Evolutionary conservation across 2,329 filamentous ascomycete species (phyloP), one percentile per base, ranked within the genome.

Genomic region (Colletotrichum higginsianum): DNA sequence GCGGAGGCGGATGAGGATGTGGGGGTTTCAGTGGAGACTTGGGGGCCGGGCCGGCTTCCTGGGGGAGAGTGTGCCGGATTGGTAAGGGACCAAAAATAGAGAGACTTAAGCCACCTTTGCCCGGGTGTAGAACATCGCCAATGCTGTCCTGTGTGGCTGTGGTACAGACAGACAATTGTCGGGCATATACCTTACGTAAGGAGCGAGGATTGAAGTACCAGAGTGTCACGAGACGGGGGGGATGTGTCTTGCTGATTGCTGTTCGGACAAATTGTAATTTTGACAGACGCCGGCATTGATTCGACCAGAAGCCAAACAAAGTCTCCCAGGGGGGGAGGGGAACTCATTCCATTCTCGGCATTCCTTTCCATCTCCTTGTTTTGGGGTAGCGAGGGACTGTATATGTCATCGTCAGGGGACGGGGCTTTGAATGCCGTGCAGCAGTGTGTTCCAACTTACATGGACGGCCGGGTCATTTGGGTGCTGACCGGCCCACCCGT

Each of bases 401-500:
- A 11, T 46, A 46, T n/a, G 44, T n/a, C 18, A n/a, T 18, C 2
- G 44, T n/a, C 44, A 9, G 9, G 16, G 44, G 44, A 46, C 44
- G 44, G 13, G 26, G 23, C 64, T 53, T 46, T 7, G 9, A 46
- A 53, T 65, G 61, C 61, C 52, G 61, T 55, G 61, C 55, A 63
- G 38, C 38, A 26, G 38, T 42, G 52, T 18, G 13, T 53, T 35
- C 30, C 30, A 35, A 35, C 30, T 35, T 9, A 11, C 26, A 9
- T 38, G 18, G 35, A 50, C 21, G 49, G 42, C 55, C 60, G 46
- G 52, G 53, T 58, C 35, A 38, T 67, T 67, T 56, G 40, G 64
- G 68, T 71, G 68, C 68, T 67, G 64, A 67, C 68, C 21, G 44
- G 50, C 26, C 68, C 64, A 67, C 56, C n/a, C 64, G 16, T 58